These are phyloP conservation scores for Gossypium ekmanianum DNA, from an alignment of 345 rosid species.

Conservation along the genomic window DNA sequence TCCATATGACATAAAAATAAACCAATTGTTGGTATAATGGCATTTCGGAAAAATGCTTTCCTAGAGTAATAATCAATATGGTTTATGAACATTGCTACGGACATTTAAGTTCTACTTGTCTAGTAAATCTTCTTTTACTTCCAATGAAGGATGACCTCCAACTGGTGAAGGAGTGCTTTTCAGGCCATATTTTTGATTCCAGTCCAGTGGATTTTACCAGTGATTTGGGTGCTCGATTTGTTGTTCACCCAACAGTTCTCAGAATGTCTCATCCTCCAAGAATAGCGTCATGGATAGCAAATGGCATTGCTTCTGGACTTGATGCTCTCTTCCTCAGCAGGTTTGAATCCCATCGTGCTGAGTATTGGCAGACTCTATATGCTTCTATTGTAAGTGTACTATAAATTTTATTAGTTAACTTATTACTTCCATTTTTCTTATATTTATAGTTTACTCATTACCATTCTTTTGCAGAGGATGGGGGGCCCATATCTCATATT, in stretches of 20 bases:
- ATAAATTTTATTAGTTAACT: background rate
- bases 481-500: constrained; percentile 79
- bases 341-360: constrained; percentile 88
- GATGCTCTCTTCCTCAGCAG: constrained; percentile 78
- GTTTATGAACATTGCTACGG: constrained; percentile 1
- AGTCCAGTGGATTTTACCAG: constrained; percentile 87
- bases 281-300: constrained; percentile 66
- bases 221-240: constrained; percentile 66
- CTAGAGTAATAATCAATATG: background rate
- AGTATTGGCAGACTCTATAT: constrained; percentile 91
- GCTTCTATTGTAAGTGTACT: constrained; percentile 69
- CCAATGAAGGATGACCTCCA: constrained; percentile 60
- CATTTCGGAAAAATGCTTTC: background rate
- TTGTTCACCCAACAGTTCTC: constrained; percentile 72
- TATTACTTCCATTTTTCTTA: background rate
- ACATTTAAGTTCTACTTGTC: background rate
- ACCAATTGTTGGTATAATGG: background rate
- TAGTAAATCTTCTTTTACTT: constrained; percentile 4
- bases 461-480: constrained; percentile 46
- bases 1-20: background rate
- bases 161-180: constrained; percentile 63
- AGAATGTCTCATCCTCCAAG: constrained; percentile 68
- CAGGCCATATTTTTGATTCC: constrained; percentile 81
- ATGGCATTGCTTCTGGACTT: constrained; percentile 65
- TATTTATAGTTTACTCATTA: constrained; percentile 14